Evolutionary conservation across 768 basidiomycete genomes (phyloP), one percentile per base, ranked within the genome.

Genomic region (Podaxis pistillaris): DNA sequence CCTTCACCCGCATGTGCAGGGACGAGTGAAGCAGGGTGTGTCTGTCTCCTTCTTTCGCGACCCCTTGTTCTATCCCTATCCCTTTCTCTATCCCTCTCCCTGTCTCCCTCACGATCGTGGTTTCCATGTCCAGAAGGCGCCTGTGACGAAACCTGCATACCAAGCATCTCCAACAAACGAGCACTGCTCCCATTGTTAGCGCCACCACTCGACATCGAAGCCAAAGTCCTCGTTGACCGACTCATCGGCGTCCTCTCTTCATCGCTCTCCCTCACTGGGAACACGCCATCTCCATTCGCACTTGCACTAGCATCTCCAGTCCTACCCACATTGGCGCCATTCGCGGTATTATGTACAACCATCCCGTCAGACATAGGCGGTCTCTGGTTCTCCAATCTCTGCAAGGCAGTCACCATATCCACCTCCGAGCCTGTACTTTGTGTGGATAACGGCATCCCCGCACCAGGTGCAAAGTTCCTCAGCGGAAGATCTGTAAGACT

Each of bases 201-300:
- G 8, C 41, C 40, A 54, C 40, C 60, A 46, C 30, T 55, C 30
- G 60, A 55, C n/a, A 46, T 46, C 0, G 52, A 46, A 33, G 46
- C 54, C 19, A 62, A 47, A 2, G 55, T 56, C 26, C 61, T 37
- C 15, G 61, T 26, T 2, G 55, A 62, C 13, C 61, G 61, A 47
- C 54, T 62, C 54, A 62, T 38, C 2, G 61, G 61, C 22, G 61
- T 62, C 44, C 61, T 62, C 36, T 62, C 61, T 30, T 62, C 61
- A 46, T 62, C 61, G 19, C 61, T 62, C 55, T 62, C 61, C 37
- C 61, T 62, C 15, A 62, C 41, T 6, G 53, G 61, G 36, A 62
- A 62, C 3, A 26, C 54, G 15, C 33, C 49, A 19, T 30, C 33
- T 30, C 51, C 51, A 49, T 22, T 59, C n/a, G 13, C 57, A 44